These are phyloP conservation scores for Myriosclerotinia duriaeana DNA, from an alignment of 2,329 filamentous ascomycete genomes.

Conservation along the genomic window DNA sequence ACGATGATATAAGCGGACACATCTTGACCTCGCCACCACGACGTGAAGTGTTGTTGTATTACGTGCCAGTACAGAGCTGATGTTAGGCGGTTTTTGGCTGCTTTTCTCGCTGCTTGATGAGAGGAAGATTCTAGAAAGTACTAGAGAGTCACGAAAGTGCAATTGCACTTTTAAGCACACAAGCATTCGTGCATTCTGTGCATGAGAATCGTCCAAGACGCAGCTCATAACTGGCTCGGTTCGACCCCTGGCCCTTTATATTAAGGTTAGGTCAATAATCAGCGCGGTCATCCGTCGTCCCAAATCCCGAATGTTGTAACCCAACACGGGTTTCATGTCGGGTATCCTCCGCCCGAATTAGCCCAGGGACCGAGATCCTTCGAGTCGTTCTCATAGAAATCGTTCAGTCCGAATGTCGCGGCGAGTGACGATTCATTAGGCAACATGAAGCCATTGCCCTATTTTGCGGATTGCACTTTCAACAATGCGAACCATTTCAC, in stretches of 20 bases:
- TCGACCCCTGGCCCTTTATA: not conserved
- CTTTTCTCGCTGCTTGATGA: not conserved
- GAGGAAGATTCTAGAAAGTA: conserved; percentile 6
- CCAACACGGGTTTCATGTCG: not conserved
- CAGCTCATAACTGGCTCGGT: not conserved
- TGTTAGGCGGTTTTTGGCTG: not conserved
- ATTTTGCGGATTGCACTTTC: conserved; percentile 16
- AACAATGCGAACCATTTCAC: conserved; percentile 17
- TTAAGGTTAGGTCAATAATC: not conserved
- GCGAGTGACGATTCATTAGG: conserved; percentile 19
- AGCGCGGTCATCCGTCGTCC: not conserved
- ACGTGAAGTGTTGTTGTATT: not conserved
- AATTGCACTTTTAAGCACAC: conserved; percentile 16
- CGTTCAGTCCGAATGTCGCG: not conserved
- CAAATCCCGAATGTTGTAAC: not conserved
- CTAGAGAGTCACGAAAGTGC: conserved; percentile 6
- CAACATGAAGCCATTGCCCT: conserved; percentile 4
- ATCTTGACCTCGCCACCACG: conserved; percentile 5
- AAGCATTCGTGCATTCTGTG: not conserved
- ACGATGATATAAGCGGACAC: conserved; percentile 16
- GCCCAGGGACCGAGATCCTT: not conserved
- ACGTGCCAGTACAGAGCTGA: not conserved
- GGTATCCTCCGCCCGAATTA: not conserved
- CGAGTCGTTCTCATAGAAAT: not conserved
- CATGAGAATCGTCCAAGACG: not conserved